Percentiles rank a stretch among this genome's conserved stretches.
Conservation (phyloP, 768 basidiomycete genomes). For the Vararia minispora region DNA sequence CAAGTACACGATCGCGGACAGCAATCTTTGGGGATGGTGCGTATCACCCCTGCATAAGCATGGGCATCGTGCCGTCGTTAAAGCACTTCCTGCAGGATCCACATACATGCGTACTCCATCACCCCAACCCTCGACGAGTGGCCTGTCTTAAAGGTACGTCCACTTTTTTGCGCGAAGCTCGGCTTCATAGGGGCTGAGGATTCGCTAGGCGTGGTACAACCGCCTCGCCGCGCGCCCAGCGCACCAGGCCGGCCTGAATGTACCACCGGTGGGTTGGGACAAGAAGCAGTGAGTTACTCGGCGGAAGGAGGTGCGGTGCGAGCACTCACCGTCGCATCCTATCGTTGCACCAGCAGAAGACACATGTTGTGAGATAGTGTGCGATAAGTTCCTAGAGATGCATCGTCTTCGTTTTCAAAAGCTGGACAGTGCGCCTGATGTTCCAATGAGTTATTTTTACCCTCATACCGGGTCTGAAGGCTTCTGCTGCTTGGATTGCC, state of each 20-base stretch:
- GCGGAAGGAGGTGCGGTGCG: too few species aligned
- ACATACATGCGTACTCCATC: conserved; percentile 33
- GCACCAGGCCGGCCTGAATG: conserved; percentile 21
- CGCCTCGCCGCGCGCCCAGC: conserved; percentile 25
- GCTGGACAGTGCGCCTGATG: too few species aligned
- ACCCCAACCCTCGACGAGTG: conserved; percentile 49
- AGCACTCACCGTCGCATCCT: too few species aligned
- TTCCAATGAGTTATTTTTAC: too few species aligned
- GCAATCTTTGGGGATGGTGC: conserved; percentile 59
- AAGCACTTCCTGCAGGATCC: conserved; percentile 35
- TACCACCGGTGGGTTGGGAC: conserved; percentile 16
- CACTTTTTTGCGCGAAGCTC: background rate
- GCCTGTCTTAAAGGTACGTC: conserved; percentile 46
- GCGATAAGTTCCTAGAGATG: too few species aligned
- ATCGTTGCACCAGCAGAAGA: too few species aligned
- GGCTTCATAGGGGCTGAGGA: background rate
- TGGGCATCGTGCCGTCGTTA: background rate
- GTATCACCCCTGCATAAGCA: conserved; percentile 2
- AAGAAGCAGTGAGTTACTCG: too few species aligned
- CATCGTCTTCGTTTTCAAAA: too few species aligned
- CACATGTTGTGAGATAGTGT: too few species aligned
- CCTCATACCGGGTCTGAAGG: too few species aligned
- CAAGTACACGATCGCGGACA: conserved; percentile 59
- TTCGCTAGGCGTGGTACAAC: conserved; percentile 29
- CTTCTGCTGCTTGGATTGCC: too few species aligned